Conservation (phyloP, 345 rosid species). For the Camelina laxa region DNA sequence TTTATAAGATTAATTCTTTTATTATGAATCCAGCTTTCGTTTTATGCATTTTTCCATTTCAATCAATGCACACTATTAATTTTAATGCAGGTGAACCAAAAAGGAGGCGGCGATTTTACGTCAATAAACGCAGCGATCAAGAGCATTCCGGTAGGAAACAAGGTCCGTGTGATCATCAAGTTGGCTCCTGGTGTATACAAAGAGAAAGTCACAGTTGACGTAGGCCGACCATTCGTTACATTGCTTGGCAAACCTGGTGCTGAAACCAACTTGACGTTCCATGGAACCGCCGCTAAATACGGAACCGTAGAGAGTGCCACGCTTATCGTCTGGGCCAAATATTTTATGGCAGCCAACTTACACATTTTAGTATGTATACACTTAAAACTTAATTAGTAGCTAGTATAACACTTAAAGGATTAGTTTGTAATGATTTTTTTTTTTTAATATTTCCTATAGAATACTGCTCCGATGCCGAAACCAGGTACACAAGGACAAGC, state of each 20-base stretch:
- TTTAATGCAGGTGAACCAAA: slow-evolving; percentile 34
- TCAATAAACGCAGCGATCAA: slow-evolving; percentile 56
- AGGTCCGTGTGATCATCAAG: slow-evolving; percentile 53
- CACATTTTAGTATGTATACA: slow-evolving; percentile 22
- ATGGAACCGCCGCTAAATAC: slow-evolving; percentile 52
- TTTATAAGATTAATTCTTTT: neutral
- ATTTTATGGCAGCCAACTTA: slow-evolving; percentile 43
- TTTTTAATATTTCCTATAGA: slow-evolving; percentile 30
- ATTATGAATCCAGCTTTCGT: neutral
- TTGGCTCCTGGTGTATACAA: slow-evolving; percentile 55
- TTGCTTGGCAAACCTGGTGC: slow-evolving; percentile 54
- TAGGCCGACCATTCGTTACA: slow-evolving; percentile 55
- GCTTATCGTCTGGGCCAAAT: slow-evolving; percentile 31
- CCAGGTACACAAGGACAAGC: slow-evolving; percentile 51
- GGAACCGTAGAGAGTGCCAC: slow-evolving; percentile 53
- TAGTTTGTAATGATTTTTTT: neutral
- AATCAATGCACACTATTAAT: neutral
- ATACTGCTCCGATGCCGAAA: slow-evolving; percentile 55
- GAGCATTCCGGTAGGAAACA: slow-evolving; percentile 55
- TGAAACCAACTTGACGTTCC: slow-evolving; percentile 43
- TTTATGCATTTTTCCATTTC: neutral
- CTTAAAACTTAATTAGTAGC: neutral
- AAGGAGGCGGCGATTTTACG: slow-evolving; percentile 48
- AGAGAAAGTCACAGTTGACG: slow-evolving; percentile 57
- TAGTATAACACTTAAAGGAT: neutral